Evolutionary conservation across 129 eudicot species (phyloP), one percentile per base, ranked within the genome.

Genomic region (Flaveria linearis): DNA sequence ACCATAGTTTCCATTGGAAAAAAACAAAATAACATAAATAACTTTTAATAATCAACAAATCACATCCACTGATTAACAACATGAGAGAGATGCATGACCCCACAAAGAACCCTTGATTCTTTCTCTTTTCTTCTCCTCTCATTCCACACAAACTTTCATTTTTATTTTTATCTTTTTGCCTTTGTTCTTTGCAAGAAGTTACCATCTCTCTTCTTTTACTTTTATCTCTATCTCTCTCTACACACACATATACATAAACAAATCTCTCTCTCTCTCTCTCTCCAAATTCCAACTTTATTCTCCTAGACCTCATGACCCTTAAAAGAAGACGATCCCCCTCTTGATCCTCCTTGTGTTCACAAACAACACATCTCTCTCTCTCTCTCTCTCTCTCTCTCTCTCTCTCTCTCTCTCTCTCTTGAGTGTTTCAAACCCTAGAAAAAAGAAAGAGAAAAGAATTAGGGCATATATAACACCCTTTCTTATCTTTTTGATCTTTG

Each of bases 291-390:
- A 78, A 80, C 93, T 89, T 89, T 89, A 89, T 89, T 84, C 96
- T 86, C 86, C 87, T 81, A 79, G 82, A 80, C 85, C 84, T 83
- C 90, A 69, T 33, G 39, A 33, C 85, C 86, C 92, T 88, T 87
- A 84, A 86, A 92, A 87, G 83, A 75, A 82, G 79, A 78, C 81
- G 72, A 81, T 72, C 84, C 80, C 90, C 84, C 87, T 57, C 89
- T 76, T 69, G 83, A 89, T 92, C 97, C 91, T 85, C 87, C 83
- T 87, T 85, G 92, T 87, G 86, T 87, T 88, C 96, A 82, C 87
- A 86, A 88, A 84, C 87, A 80, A 79, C 76, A 66, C 73, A 60
- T 69, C 80, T 79, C 84, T 73, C 74, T 26, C 68, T 80, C 72
- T 72, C 78, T 79, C 63, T 47, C 53, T 71, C 63, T 28, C 53